Conservation (phyloP, 179 eudicot genomes). For the Kewa caespitosa region DNA sequence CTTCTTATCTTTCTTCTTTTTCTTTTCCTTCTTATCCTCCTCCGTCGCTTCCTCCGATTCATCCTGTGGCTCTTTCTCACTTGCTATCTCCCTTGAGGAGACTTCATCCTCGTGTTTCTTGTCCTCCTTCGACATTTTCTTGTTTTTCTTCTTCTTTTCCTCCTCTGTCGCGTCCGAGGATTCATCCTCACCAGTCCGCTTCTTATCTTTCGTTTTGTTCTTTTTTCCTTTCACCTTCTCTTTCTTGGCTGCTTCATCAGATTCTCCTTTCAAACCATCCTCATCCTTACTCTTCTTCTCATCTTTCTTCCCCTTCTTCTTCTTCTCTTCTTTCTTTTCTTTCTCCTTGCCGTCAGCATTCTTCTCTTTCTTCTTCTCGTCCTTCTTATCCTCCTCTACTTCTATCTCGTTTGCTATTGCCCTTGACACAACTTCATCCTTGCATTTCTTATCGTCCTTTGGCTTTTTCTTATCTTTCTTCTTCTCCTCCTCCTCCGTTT, state of each 20-base stretch:
- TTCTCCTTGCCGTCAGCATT: too few species aligned
- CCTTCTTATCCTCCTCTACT: slow-evolving; percentile 15
- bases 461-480: slow-evolving; percentile 25
- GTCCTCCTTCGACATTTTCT: too few species aligned
- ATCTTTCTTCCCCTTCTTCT: slow-evolving; percentile 5
- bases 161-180: too few species aligned
- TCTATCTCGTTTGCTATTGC: slow-evolving; percentile 20
- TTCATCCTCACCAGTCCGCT: too few species aligned
- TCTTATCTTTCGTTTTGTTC: too few species aligned
- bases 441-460: slow-evolving; percentile 21
- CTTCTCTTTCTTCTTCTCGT: slow-evolving; percentile 21
- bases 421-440: slow-evolving; percentile 19
- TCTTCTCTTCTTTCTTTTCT: slow-evolving; percentile 15
- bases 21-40: too few species aligned
- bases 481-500: slow-evolving; percentile 12
- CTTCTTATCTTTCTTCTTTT: too few species aligned
- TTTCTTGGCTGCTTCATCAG: background rate
- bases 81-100: too few species aligned
- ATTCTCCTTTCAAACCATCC: background rate
- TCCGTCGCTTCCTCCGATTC: too few species aligned
- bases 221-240: slow-evolving; percentile 35
- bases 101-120: too few species aligned
- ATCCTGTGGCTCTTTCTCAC: too few species aligned
- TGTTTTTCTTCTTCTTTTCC: too few species aligned
- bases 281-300: slow-evolving; percentile 21